These are phyloP conservation scores for Monosporascus sp. DNA, from an alignment of 2,329 filamentous ascomycete species.

Conservation along the genomic window DNA sequence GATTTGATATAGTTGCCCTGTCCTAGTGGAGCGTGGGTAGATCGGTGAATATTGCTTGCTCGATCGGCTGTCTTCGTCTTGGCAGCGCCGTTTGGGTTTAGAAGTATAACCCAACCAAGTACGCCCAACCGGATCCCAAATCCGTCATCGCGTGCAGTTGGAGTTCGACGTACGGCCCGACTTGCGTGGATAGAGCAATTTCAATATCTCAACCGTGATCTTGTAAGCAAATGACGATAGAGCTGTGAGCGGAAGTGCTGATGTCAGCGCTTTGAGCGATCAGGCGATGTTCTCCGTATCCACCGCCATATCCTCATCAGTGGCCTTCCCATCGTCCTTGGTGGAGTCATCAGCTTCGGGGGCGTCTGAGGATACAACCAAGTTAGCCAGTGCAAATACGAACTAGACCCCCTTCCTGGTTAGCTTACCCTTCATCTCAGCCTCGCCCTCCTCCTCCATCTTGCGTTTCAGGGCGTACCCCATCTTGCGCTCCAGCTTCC, in stretches of 20 bases:
- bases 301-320: constrained; percentile 13
- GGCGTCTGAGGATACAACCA: constrained; percentile 3
- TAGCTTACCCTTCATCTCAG: constrained; percentile 26
- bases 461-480: constrained; percentile 41
- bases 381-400: not conserved
- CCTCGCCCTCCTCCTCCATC: constrained; percentile 25
- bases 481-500: constrained; percentile 51
- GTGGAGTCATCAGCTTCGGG: constrained; percentile 3
- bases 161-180: no score
- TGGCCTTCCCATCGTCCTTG: constrained; percentile 1
- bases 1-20: not conserved
- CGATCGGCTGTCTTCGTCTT: no score
- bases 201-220: no score
- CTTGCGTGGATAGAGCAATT: no score
- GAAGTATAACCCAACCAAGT: no score
- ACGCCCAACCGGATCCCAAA: no score
- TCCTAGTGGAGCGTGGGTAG: no score
- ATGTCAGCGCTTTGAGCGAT: not conserved
- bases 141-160: no score
- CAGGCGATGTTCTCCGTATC: constrained; percentile 19
- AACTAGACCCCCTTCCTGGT: not conserved
- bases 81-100: no score
- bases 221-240: no score
- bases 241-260: not conserved
- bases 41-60: no score